These are phyloP conservation scores for Oryza coarctata DNA, from an alignment of 176 grass and related monocot species.

Conservation along the genomic window DNA sequence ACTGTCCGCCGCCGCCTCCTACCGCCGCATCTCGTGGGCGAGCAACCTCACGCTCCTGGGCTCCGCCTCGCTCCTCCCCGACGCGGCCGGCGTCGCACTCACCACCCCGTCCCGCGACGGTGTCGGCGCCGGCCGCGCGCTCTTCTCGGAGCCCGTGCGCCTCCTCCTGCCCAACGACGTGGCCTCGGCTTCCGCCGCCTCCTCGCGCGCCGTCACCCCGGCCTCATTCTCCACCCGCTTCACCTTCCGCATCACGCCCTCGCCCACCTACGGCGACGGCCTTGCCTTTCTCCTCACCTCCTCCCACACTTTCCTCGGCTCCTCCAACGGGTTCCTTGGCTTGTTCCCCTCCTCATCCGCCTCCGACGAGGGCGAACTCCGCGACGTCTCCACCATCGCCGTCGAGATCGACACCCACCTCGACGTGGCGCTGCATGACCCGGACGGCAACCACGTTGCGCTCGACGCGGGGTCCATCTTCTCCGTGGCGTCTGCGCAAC, in stretches of 20 bases:
- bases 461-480: slow-evolving; percentile 59
- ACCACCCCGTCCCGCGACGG: slow-evolving; percentile 35
- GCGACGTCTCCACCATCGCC: slow-evolving; percentile 38
- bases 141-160: slow-evolving; percentile 56
- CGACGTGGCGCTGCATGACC: slow-evolving; percentile 50
- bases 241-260: slow-evolving; percentile 59
- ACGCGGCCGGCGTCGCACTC: slow-evolving; percentile 44
- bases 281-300: slow-evolving; percentile 63
- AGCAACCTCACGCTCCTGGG: slow-evolving; percentile 77
- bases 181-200: background rate
- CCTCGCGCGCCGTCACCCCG: background rate
- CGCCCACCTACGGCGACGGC: slow-evolving; percentile 45
- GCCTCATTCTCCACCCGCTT: slow-evolving; percentile 64
- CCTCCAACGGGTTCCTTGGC: slow-evolving; percentile 53
- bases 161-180: slow-evolving; percentile 42
- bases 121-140: slow-evolving; percentile 40
- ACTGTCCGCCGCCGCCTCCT: background rate
- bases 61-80: slow-evolving; percentile 52
- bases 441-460: slow-evolving; percentile 62
- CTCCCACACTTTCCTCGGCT: slow-evolving; percentile 44
- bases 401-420: slow-evolving; percentile 60
- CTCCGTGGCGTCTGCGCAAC: slow-evolving; percentile 39
- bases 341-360: slow-evolving; percentile 43
- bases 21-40: slow-evolving; percentile 57
- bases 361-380: slow-evolving; percentile 30